phyloP scores from a whole-genome alignment of 495 filamentous ascomycete species.

The Patellaria atrata region DNA sequence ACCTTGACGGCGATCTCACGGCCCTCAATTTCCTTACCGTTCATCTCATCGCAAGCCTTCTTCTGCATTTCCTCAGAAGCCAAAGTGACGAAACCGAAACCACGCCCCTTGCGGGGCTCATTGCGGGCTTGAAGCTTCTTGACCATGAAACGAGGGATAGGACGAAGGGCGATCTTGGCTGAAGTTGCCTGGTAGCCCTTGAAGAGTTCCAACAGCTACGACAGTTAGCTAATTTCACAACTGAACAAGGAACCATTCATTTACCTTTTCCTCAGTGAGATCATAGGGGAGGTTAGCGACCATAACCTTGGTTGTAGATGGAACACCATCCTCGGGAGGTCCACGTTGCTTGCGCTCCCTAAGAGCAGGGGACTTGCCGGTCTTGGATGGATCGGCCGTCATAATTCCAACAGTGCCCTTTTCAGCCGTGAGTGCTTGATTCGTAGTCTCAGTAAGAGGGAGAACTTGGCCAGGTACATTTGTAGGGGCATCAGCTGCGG shows the following conservation, averaged over 20 bases:
- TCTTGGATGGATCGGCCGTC: constrained; percentile 26
- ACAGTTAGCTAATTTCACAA: constrained; percentile 28
- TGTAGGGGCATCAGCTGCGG: constrained; percentile 31
- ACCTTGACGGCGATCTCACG: constrained; percentile 99
- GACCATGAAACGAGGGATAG: constrained; percentile 99
- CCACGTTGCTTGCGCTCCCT: constrained; percentile 69
- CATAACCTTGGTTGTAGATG: constrained; percentile 99
- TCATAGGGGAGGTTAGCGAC: constrained; percentile 98
- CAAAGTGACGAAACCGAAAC: constrained; percentile 95
- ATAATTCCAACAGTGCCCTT: constrained; percentile 32
- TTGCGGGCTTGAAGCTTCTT: constrained; percentile 97
- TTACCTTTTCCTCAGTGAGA: constrained; percentile 88
- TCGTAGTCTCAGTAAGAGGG: constrained; percentile 45
- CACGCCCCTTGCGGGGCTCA: constrained; percentile 97
- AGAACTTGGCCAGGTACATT: constrained; percentile 40
- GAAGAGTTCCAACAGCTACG: constrained; percentile 92
- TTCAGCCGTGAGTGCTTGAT: constrained; percentile 38
- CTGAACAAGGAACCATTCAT: background rate
- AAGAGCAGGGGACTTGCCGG: constrained; percentile 33
- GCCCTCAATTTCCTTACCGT: constrained; percentile 95
- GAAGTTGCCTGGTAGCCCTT: constrained; percentile 72
- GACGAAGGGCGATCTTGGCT: constrained; percentile 95
- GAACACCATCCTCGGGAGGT: constrained; percentile 92
- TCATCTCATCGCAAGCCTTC: constrained; percentile 96
- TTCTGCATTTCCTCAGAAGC: constrained; percentile 89